Evolutionary conservation across 23 red algal species (phyloP), one percentile per base, ranked within the genome.

Genomic region (Pyropia haitanensis): DNA sequence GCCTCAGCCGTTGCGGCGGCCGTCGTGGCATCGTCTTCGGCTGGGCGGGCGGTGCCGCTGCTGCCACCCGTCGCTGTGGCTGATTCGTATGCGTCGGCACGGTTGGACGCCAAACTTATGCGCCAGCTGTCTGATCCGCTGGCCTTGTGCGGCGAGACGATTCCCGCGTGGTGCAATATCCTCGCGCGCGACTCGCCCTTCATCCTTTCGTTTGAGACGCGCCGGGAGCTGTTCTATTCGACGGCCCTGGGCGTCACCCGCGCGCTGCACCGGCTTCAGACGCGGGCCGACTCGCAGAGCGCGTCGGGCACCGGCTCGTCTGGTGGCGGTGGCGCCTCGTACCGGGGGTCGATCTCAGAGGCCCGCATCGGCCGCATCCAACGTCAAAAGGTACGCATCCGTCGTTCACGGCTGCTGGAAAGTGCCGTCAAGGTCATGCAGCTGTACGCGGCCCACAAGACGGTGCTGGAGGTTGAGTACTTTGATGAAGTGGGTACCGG

Each of bases 401-500:
- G 87, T 18, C 70, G 94, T 5, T 51, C 70, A 54, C 78, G 85
- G 19, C 54, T 98, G 60, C 75, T 98, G 2, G 86, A 91, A 30
- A 91, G 86, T 28, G 94, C 84, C 17, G 63, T 87, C 49, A 72
- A 81, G 58, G 80, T 91, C 2, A 90, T 98, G 86, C 80, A 83
- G 18, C 76, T 85, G 66, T 98, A 90, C 67, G 63, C 68, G 49
- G 56, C 70, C 52, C 81, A 98, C 60, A 72, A 67, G 20, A 90
- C 70, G 48, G 70, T 98, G 17, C 56, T 98, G 22, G 94, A 98
- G 68, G 81, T 98, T 2, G 80, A 98, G 50, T 98, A 88, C 71
- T 91, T 88, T 56, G 65, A 89, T 49, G 94, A 98, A 68, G 94
- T 72, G 22, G 94, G 94, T 2, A 98, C 86, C 22, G 94, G 94